Base-by-base conservation (phyloP, 2,329 filamentous ascomycete genomes). In the Penicillium sp. region DNA sequence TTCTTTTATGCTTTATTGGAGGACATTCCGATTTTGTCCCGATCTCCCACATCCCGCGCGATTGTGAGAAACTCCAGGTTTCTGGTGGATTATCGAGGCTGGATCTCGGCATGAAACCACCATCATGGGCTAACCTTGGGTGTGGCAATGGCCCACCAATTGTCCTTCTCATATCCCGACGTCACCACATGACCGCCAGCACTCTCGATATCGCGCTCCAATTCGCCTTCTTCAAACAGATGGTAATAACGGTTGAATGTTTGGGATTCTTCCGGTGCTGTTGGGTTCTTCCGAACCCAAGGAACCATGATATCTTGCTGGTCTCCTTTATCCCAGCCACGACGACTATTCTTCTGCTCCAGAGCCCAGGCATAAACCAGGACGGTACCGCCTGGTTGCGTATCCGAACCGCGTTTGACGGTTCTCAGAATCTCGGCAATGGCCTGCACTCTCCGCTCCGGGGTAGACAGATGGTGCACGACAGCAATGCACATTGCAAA, bases 401-500 rank as follows among this genome's bases (percentile, higher is more conserved):
- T 54, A 21, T 47, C 53, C n/a, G 63, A 64, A 16, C 65, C 57
- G 14, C 59, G 59, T 58, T 70, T 73, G 54, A 96, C 78, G 49
- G 87, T 87, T 50, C 84, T 82, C 63, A 98, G 78, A 49, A 98
- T 84, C 42, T 84, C 83, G 48, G 79, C 77, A 19, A 98, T 84
- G 27, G 90, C 92, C 61, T 89, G 86, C 35, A 89, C 78, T 49
- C 95, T 84, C 55, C 95, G 83, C 49, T 81, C 82, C 11, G 81
- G 80, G 6, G 93, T 96, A 14, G 91, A 96, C 52, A 98, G 81
- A 78, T 99, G 95, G 77, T 98, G 95, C 31, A 98, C 81, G 11
- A 98, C 95, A 48, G 95, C 95, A 68, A 99, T 93, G 68, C 89
- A 95, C 64, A 98, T 95, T 56, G 86, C 92, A 73, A 98, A 98